Evolutionary conservation across 2,329 filamentous ascomycete genomes (phyloP).

Genomic region (Sclerotinia glacialis): DNA sequence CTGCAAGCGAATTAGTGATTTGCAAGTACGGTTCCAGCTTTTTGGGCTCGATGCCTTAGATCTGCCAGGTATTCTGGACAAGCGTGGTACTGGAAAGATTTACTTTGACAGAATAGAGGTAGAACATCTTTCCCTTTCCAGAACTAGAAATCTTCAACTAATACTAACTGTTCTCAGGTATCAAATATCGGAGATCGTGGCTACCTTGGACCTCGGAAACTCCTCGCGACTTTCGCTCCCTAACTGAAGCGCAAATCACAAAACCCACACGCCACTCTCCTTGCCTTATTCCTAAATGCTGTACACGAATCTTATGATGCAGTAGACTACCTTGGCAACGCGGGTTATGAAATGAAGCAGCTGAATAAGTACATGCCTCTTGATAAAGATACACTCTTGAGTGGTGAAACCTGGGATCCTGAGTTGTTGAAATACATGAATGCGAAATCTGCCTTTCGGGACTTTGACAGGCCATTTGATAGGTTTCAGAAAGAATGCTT

Average conservation of each 20-base stretch:
- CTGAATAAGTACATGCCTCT: conserved; percentile 9
- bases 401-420: not conserved
- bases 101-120: conserved; percentile 22
- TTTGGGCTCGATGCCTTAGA: conserved; percentile 13
- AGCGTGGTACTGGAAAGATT: not conserved
- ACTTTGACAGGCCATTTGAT: conserved; percentile 9
- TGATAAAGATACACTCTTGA: not conserved
- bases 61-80: not conserved
- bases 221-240: conserved; percentile 9
- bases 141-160: not conserved
- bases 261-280: conserved; percentile 22
- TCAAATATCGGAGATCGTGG: conserved; percentile 18
- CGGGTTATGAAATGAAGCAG: not conserved
- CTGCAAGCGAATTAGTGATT: conserved; percentile 1
- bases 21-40: not conserved
- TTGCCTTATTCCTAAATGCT: conserved; percentile 23
- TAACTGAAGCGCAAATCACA: conserved; percentile 8
- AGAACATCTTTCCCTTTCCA: not conserved
- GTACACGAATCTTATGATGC: not conserved
- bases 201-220: conserved; percentile 8
- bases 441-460: not conserved
- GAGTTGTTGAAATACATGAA: not conserved
- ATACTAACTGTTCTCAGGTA: not conserved
- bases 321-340: not conserved
- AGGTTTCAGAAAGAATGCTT: not conserved